Percentiles rank a stretch among this genome's conserved stretches.
Evolutionary conservation across 2,329 filamentous ascomycete genomes (phyloP).

Genomic region (Fusarium sambucinum): DNA sequence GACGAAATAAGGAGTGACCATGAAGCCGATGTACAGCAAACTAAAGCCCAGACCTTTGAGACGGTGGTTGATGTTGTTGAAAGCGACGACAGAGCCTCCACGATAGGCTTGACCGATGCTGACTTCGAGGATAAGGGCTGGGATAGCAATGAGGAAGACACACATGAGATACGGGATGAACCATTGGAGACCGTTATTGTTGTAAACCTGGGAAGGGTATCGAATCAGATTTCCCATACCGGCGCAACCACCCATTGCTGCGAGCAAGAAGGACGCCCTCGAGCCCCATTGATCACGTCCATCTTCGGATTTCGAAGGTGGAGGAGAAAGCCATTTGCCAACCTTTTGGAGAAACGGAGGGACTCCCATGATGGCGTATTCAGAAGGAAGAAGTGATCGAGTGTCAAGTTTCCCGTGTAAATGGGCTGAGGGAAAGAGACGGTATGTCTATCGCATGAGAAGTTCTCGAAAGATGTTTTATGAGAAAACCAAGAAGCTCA

Average conservation of each 20-base stretch:
- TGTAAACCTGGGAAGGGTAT: constrained; percentile 70
- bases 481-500: constrained; percentile 1
- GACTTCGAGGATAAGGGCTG: constrained; percentile 67
- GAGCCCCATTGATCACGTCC: constrained; percentile 68
- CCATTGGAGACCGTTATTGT: constrained; percentile 71
- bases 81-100: constrained; percentile 66
- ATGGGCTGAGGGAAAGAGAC: not conserved
- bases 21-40: constrained; percentile 64
- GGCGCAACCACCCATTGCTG: constrained; percentile 69
- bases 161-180: constrained; percentile 69
- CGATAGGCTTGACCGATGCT: constrained; percentile 77
- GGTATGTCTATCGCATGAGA: constrained; percentile 3
- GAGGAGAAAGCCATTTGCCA: constrained; percentile 52
- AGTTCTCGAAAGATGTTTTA: constrained; percentile 7
- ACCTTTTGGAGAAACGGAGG: constrained; percentile 49
- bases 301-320: constrained; percentile 54
- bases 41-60: constrained; percentile 67
- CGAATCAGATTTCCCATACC: constrained; percentile 69
- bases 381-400: not conserved
- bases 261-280: constrained; percentile 66
- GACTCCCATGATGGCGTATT: constrained; percentile 28
- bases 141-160: constrained; percentile 67
- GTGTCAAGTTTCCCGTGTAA: not conserved
- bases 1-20: constrained; percentile 69
- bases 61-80: constrained; percentile 64